These are phyloP conservation scores for Tetrapisispora iriomotensis DNA, from an alignment of 805 yeast species.

Conservation along the genomic window DNA sequence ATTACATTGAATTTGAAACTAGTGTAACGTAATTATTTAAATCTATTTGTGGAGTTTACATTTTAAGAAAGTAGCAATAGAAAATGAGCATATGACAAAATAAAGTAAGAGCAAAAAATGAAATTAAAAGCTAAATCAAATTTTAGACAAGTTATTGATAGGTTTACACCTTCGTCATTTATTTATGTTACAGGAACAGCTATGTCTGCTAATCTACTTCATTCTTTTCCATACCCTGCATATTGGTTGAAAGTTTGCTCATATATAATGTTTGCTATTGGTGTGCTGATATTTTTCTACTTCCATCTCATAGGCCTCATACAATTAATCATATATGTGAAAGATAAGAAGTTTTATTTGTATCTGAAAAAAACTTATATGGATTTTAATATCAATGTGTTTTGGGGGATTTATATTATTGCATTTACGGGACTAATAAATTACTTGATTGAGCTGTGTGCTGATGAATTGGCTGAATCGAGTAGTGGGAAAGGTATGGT, in stretches of 20 bases:
- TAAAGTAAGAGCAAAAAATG: no score
- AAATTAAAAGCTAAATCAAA: neutral
- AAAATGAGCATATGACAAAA: no score
- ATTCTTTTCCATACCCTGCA: conserved; percentile 55
- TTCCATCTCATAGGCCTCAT: conserved; percentile 35
- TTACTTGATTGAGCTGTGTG: conserved; percentile 40
- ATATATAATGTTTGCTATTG: conserved; percentile 51
- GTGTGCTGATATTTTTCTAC: conserved; percentile 38
- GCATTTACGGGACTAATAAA: conserved; percentile 60
- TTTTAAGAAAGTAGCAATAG: no score
- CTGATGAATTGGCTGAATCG: conserved; percentile 9
- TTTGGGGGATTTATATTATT: conserved; percentile 76
- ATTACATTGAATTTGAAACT: no score
- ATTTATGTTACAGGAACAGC: conserved; percentile 83
- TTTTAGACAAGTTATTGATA: neutral
- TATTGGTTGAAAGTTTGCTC: conserved; percentile 51
- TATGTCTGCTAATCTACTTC: conserved; percentile 51
- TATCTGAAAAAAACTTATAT: conserved; percentile 25
- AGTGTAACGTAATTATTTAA: no score
- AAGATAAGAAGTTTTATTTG: conserved; percentile 12
- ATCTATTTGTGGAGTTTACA: no score
- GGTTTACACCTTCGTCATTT: conserved; percentile 50
- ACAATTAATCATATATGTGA: conserved; percentile 26
- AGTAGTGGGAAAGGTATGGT: conserved; percentile 31
- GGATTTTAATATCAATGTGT: conserved; percentile 43